Percentiles rank a stretch among this genome's conserved stretches.
Evolutionary conservation across 2,329 filamentous ascomycete species (phyloP).

Genomic region (Curvularia sp.): DNA sequence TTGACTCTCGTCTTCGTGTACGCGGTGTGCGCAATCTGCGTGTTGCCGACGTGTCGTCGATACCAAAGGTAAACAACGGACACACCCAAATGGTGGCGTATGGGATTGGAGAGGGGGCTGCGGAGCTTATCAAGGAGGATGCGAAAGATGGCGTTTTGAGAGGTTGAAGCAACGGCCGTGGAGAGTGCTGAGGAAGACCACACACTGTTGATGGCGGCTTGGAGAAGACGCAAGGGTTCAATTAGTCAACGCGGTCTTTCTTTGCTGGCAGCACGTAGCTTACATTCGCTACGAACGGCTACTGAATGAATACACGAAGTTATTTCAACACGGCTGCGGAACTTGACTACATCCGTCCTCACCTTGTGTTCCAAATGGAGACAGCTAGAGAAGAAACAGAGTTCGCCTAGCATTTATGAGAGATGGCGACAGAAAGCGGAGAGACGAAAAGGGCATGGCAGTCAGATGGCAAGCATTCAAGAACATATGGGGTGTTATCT

Average conservation of each 20-base stretch:
- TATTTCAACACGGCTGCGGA: too few relatives aligned
- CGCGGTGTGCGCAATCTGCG: slow-evolving; percentile 34
- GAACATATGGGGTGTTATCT: not conserved
- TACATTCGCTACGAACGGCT: too few relatives aligned
- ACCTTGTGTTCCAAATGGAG: not conserved
- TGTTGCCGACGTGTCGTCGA: slow-evolving; percentile 38
- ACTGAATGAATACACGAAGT: too few relatives aligned
- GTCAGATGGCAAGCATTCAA: not conserved
- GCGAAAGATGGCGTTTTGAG: not conserved
- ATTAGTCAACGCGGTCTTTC: too few relatives aligned
- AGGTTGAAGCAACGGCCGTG: not conserved
- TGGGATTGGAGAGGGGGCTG: slow-evolving; percentile 44
- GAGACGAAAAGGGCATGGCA: not conserved
- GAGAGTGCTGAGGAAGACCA: not conserved
- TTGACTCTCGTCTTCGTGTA: slow-evolving; percentile 47
- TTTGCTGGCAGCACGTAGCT: too few relatives aligned
- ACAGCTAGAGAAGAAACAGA: not conserved
- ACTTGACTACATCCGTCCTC: not conserved
- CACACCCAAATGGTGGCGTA: slow-evolving; percentile 50
- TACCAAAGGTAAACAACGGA: slow-evolving; percentile 42
- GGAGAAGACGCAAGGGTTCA: too few relatives aligned
- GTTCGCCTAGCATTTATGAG: not conserved
- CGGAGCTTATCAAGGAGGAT: slow-evolving; percentile 44
- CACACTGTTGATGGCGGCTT: too few relatives aligned
- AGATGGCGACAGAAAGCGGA: not conserved